These are phyloP conservation scores for Phytophthora cryptogea DNA, from an alignment of 352 stramenopile genomes.

Conservation along the genomic window DNA sequence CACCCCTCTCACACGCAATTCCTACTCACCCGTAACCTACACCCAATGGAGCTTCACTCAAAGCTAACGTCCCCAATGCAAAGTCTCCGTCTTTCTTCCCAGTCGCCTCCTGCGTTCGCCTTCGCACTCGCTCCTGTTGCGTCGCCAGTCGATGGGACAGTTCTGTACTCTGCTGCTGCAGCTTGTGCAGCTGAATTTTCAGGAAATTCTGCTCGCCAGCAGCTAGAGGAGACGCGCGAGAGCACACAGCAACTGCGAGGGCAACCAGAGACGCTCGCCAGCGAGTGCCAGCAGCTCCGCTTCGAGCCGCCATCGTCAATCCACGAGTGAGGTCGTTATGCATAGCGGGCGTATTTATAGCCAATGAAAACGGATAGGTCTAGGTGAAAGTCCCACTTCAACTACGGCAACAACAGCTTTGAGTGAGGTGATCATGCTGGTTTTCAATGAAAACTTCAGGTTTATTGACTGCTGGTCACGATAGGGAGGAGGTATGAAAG, in stretches of 20 bases:
- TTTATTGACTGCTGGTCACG: not conserved
- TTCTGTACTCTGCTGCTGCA: conserved; percentile 16
- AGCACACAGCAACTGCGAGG: conserved; percentile 5
- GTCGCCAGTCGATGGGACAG: conserved; percentile 24
- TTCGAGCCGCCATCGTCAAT: conserved; percentile 8
- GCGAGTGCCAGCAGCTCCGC: not conserved
- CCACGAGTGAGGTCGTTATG: conserved; percentile 1
- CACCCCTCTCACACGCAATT: not conserved
- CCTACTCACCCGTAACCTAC: conserved; percentile 65
- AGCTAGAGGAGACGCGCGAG: not conserved
- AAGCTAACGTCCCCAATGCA: conserved; percentile 37
- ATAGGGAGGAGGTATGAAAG: not conserved
- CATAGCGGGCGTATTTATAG: conserved; percentile 21
- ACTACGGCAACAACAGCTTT: not conserved
- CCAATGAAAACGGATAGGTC: conserved; percentile 14
- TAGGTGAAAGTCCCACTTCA: not conserved
- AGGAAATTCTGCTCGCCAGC: conserved; percentile 18
- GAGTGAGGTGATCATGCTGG: not conserved
- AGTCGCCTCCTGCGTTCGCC: conserved; percentile 34
- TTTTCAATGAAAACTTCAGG: not conserved
- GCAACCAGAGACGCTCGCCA: conserved; percentile 20
- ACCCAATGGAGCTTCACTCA: conserved; percentile 66
- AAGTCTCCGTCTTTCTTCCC: conserved; percentile 17
- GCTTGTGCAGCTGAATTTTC: conserved; percentile 36
- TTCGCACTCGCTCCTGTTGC: conserved; percentile 54